Conservation (phyloP, 2,329 filamentous ascomycete species). For the Hortaea werneckii region DNA sequence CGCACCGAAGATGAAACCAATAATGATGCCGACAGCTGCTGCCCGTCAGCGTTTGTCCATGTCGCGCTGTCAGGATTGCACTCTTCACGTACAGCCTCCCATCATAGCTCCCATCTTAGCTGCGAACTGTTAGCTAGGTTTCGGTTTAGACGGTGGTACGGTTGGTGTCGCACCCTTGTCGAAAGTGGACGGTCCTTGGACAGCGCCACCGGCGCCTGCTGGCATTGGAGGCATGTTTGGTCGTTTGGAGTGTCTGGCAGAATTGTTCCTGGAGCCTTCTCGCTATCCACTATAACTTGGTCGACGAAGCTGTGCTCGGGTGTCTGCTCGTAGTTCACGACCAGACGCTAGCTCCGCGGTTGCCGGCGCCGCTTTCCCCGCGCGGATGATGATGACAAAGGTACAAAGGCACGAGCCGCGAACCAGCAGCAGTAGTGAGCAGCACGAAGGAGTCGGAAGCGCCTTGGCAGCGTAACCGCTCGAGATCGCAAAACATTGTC, state of each 20-base stretch:
- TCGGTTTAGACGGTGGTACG: neutral
- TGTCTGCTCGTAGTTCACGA: no score
- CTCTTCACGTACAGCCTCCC: constrained; percentile 72
- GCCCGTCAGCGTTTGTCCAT: neutral
- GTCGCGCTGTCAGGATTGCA: neutral
- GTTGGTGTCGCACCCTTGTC: constrained; percentile 53
- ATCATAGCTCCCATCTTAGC: constrained; percentile 99
- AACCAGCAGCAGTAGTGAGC: no score
- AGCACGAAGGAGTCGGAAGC: no score
- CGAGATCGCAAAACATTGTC: neutral
- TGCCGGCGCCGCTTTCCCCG: no score
- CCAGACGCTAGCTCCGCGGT: no score
- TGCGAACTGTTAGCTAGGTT: constrained; percentile 30
- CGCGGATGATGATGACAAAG: no score
- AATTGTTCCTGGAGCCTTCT: no score
- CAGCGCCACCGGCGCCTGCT: constrained; percentile 14
- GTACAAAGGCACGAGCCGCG: no score
- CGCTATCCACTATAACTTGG: no score
- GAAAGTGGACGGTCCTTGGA: constrained; percentile 52
- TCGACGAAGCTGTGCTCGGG: no score
- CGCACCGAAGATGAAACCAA: constrained; percentile 93
- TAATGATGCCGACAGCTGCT: constrained; percentile 83
- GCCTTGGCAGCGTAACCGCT: no score
- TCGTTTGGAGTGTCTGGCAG: no score
- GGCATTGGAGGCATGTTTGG: constrained; percentile 24